Evolutionary conservation across 345 rosid species (phyloP).

Genomic region (Eucalyptus sp.): DNA sequence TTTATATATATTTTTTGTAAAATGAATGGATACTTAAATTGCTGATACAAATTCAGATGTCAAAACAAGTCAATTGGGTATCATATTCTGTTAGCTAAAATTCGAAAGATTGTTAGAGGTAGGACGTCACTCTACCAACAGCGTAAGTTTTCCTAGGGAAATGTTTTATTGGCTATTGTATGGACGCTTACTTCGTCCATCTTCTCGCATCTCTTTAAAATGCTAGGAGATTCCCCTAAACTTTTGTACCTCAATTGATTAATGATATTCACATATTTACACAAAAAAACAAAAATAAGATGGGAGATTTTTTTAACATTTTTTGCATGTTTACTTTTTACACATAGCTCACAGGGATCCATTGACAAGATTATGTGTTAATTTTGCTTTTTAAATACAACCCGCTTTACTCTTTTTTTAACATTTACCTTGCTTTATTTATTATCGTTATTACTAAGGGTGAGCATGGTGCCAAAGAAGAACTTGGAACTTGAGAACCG

Average conservation of each 20-base stretch:
- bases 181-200: accelerated
- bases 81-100: accelerated
- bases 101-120: too few species aligned
- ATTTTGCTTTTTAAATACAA: background rate
- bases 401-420: background rate
- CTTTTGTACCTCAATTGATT: too few species aligned
- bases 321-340: too few species aligned
- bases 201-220: too few species aligned
- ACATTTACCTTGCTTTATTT: background rate
- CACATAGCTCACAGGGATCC: background rate
- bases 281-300: background rate
- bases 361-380: background rate
- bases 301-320: background rate
- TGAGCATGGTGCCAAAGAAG: too few species aligned
- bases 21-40: too few species aligned
- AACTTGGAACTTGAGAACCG: too few species aligned
- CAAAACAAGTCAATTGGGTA: too few species aligned
- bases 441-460: background rate
- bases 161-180: accelerated
- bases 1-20: too few species aligned
- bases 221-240: accelerated
- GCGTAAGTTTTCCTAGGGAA: too few species aligned
- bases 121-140: too few species aligned
- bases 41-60: accelerated
- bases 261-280: too few species aligned